Percentiles rank a stretch among this genome's conserved stretches.
phyloP scores from a whole-genome alignment of 331 rosid species.

The Malus hybrid region DNA sequence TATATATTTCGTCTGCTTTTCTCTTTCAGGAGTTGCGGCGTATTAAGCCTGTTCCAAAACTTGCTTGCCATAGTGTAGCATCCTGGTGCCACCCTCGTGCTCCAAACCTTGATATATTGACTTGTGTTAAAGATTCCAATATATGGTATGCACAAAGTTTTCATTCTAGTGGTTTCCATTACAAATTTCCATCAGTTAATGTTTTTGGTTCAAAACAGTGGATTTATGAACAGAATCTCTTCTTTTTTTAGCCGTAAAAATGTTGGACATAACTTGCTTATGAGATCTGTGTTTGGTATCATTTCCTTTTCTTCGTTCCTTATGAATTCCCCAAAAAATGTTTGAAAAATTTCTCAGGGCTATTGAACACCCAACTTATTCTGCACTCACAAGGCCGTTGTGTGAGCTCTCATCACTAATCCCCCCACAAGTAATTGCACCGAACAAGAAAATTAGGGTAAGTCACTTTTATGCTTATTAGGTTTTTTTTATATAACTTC shows the following conservation, averaged over 20 bases:
- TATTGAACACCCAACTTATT: conserved; percentile 79
- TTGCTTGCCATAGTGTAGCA: conserved; percentile 98
- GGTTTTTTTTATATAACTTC: not conserved
- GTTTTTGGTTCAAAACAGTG: not conserved
- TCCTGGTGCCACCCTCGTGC: conserved; percentile 99
- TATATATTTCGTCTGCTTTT: not conserved
- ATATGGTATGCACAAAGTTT: conserved; percentile 54
- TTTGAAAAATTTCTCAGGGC: conserved; percentile 24
- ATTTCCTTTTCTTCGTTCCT: not conserved
- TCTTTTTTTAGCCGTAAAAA: not conserved
- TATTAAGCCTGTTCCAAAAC: conserved; percentile 86
- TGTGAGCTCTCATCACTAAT: conserved; percentile 90
- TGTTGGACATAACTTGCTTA: not conserved
- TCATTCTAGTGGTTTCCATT: conserved; percentile 5
- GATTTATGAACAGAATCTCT: not conserved
- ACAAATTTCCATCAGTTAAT: not conserved
- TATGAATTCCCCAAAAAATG: not conserved
- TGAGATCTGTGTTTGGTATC: not conserved
- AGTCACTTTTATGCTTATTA: conserved; percentile 13
- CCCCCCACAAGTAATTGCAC: conserved; percentile 86
- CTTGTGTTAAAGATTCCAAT: conserved; percentile 97
- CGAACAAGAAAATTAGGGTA: conserved; percentile 94
- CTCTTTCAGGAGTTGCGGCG: conserved; percentile 82
- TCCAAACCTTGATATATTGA: conserved; percentile 94
- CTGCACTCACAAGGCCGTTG: conserved; percentile 97